A percentile compares a stretch with the other conserved stretches of the same genome.
These are phyloP conservation scores for Xylariales sp. DNA, from an alignment of 2,329 filamentous ascomycete genomes.

Conservation along the genomic window DNA sequence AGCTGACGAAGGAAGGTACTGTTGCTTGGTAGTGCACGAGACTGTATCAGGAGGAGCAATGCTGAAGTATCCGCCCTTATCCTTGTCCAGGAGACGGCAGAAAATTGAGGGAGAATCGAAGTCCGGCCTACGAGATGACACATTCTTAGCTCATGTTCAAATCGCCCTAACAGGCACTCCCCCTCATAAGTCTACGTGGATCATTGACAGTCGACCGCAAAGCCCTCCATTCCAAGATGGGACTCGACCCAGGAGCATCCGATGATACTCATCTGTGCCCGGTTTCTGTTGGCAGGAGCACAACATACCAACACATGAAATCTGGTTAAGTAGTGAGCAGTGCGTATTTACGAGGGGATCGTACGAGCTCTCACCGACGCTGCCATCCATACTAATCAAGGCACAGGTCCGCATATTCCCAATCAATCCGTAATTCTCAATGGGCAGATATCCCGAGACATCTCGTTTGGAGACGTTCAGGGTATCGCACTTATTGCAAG, in stretches of 20 bases:
- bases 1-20: constrained; percentile 70
- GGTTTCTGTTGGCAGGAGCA: too few relatives aligned
- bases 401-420: constrained; percentile 78
- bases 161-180: too few relatives aligned
- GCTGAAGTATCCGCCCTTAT: constrained; percentile 70
- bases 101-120: constrained; percentile 76
- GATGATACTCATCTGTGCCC: too few relatives aligned
- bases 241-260: too few relatives aligned
- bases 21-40: constrained; percentile 67
- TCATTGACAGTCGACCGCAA: too few relatives aligned
- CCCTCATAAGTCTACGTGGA: too few relatives aligned
- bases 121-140: constrained; percentile 57
- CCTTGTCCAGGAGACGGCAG: constrained; percentile 67
- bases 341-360: not conserved
- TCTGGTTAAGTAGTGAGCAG: constrained; percentile 33
- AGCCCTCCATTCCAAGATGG: too few relatives aligned
- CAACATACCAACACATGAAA: constrained; percentile 68
- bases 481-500: constrained; percentile 16
- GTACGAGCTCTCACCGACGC: constrained; percentile 42
- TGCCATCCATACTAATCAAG: constrained; percentile 68
- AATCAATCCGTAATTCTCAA: constrained; percentile 76
- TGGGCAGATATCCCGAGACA: constrained; percentile 48
- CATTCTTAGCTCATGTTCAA: not conserved
- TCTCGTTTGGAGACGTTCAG: constrained; percentile 22
- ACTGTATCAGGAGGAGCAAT: constrained; percentile 51